Percentiles rank a stretch among this genome's conserved stretches.
Evolutionary conservation across 345 rosid genomes (phyloP).

Genomic region (Kandelia obovata): DNA sequence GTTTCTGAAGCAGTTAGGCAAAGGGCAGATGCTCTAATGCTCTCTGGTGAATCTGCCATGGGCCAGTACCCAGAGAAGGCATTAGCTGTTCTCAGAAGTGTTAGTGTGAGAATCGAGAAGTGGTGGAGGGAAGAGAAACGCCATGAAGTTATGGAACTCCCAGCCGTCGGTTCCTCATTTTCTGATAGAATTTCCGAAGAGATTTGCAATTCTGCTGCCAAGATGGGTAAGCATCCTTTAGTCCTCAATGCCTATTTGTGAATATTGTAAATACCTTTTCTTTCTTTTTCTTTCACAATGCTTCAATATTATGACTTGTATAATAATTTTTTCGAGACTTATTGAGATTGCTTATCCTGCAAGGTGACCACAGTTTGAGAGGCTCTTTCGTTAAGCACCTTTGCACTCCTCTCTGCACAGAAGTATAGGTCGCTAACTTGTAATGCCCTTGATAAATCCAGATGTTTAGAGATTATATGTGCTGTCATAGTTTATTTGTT

Average conservation of each 20-base stretch:
- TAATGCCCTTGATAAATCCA: too few relatives aligned
- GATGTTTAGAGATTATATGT: too few relatives aligned
- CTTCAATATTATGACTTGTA: too few relatives aligned
- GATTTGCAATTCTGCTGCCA: conserved; percentile 94
- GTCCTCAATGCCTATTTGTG: background rate
- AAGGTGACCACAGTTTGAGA: too few relatives aligned
- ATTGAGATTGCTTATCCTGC: too few relatives aligned
- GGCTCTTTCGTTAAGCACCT: too few relatives aligned
- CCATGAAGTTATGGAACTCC: conserved; percentile 71
- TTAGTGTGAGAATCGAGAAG: conserved; percentile 87
- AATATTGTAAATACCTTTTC: too few relatives aligned
- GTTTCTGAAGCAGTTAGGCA: conserved; percentile 99
- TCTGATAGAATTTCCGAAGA: conserved; percentile 89
- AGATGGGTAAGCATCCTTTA: conserved; percentile 68
- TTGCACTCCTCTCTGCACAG: too few relatives aligned
- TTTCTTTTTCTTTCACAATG: too few relatives aligned
- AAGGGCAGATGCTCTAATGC: conserved; percentile 94
- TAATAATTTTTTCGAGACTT: too few relatives aligned
- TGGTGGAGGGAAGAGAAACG: conserved; percentile 99
- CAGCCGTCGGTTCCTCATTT: conserved; percentile 62
- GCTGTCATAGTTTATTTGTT: too few relatives aligned
- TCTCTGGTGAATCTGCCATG: conserved; percentile 99
- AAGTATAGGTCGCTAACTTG: too few relatives aligned
- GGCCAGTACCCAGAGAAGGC: conserved; percentile 99
- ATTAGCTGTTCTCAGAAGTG: conserved; percentile 85